These are phyloP conservation scores for Fraxinus greggii DNA, from an alignment of 305 asterid species.

Conservation along the genomic window DNA sequence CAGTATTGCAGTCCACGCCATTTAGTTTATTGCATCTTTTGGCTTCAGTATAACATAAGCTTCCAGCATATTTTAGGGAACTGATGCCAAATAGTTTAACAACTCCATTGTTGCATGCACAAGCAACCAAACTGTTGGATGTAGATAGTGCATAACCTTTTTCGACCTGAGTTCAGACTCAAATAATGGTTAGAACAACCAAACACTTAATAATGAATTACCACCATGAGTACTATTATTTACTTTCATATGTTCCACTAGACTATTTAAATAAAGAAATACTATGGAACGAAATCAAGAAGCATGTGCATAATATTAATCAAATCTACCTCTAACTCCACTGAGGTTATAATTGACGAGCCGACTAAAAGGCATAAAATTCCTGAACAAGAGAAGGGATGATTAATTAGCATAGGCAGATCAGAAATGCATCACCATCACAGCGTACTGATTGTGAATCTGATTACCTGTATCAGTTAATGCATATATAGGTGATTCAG, in stretches of 20 bases:
- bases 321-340: slow-evolving; percentile 54
- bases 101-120: slow-evolving; percentile 66
- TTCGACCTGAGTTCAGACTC: slow-evolving; percentile 50
- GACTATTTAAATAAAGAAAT: neutral
- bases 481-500: slow-evolving; percentile 51
- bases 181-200: slow-evolving; percentile 5
- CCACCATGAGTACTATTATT: neutral
- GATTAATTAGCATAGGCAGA: slow-evolving; percentile 15
- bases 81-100: slow-evolving; percentile 42
- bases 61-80: slow-evolving; percentile 54
- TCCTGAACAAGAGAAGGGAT: slow-evolving; percentile 35
- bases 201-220: neutral
- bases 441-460: slow-evolving; percentile 1
- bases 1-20: slow-evolving; percentile 30
- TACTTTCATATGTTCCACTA: neutral
- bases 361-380: slow-evolving; percentile 50
- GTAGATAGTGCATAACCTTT: slow-evolving; percentile 58
- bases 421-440: slow-evolving; percentile 5
- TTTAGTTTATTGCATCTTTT: slow-evolving; percentile 36
- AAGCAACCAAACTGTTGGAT: slow-evolving; percentile 58
- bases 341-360: slow-evolving; percentile 41
- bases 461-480: slow-evolving; percentile 55
- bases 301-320: slow-evolving; percentile 11
- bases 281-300: neutral
- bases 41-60: slow-evolving; percentile 44